These are phyloP conservation scores for Bertia moriformis DNA, from an alignment of 2,329 filamentous ascomycete genomes.

Conservation along the genomic window DNA sequence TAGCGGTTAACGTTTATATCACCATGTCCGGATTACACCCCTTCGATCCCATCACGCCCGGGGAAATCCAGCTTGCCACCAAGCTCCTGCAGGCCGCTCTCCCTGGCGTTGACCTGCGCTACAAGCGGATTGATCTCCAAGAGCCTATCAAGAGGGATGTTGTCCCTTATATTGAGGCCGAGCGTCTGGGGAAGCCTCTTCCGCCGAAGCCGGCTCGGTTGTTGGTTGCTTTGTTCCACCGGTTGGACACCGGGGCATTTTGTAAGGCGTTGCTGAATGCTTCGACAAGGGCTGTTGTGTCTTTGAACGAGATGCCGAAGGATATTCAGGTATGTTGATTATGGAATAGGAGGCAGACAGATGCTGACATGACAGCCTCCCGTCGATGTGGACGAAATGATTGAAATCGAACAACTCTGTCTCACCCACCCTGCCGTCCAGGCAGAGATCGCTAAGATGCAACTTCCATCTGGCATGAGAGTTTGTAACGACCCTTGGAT, in stretches of 20 bases:
- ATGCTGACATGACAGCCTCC: constrained; percentile 44
- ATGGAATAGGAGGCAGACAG: constrained; percentile 15
- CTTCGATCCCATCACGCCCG: constrained; percentile 21
- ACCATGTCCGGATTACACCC: constrained; percentile 15
- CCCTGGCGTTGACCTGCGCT: constrained; percentile 21
- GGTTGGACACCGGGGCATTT: constrained; percentile 18
- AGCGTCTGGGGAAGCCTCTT: constrained; percentile 27
- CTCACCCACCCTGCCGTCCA: constrained; percentile 38
- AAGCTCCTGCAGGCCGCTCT: constrained; percentile 19
- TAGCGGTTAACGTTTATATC: too few relatives aligned
- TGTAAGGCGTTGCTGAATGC: constrained; percentile 20
- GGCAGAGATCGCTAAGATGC: constrained; percentile 41
- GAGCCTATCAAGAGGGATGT: constrained; percentile 39
- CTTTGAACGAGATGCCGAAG: constrained; percentile 20
- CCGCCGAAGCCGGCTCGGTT: constrained; percentile 24
- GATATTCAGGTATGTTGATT: constrained; percentile 15
- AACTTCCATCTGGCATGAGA: constrained; percentile 38
- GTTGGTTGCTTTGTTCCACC: constrained; percentile 30
- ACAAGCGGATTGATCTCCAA: constrained; percentile 44
- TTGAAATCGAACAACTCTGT: constrained; percentile 39
- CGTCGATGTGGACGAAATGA: constrained; percentile 41
- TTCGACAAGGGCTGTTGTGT: constrained; percentile 15
- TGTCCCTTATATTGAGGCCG: constrained; percentile 38
- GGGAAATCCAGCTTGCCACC: constrained; percentile 21
- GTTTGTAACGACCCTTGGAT: constrained; percentile 50